Percentiles rank a stretch among this genome's conserved stretches.
These are phyloP conservation scores for Dictyostelium citrinum DNA, from an alignment of 78 protist genomes.

Conservation along the genomic window DNA sequence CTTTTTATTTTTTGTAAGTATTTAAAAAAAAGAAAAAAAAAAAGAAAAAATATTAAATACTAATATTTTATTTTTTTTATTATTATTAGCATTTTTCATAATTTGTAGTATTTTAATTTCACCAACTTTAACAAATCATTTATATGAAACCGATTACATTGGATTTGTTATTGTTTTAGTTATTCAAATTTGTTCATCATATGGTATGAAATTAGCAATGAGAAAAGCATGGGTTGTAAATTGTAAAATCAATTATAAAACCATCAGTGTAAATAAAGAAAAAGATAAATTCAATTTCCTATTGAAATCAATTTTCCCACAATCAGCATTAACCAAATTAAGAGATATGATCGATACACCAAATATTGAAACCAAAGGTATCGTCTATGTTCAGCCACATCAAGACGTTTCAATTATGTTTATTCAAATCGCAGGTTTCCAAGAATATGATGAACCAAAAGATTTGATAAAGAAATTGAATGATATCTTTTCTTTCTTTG, in stretches of 20 bases:
- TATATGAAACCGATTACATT: constrained; percentile 51
- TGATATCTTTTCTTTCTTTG: constrained; percentile 33
- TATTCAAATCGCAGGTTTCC: constrained; percentile 46
- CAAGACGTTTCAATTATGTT: constrained; percentile 54
- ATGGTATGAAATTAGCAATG: constrained; percentile 57
- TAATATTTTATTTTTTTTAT: not conserved
- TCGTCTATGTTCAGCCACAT: constrained; percentile 20
- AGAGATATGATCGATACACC: not conserved
- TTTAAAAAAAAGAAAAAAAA: not conserved
- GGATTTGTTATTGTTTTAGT: constrained; percentile 28
- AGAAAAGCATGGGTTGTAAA: constrained; percentile 70
- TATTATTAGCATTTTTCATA: constrained; percentile 31
- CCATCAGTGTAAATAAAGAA: constrained; percentile 18
- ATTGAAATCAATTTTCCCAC: constrained; percentile 40
- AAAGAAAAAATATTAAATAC: not conserved
- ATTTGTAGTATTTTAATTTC: not conserved
- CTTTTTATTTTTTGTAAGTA: constrained; percentile 52
- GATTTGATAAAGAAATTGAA: constrained; percentile 24
- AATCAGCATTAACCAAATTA: constrained; percentile 8
- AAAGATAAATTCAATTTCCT: constrained; percentile 5
- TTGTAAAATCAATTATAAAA: constrained; percentile 38
- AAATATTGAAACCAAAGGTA: constrained; percentile 3
- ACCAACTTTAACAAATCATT: constrained; percentile 31
- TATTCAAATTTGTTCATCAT: constrained; percentile 48
- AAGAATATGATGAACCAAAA: constrained; percentile 23